Base-by-base conservation (phyloP, 345 rosid genomes). In the Citrus glauca region DNA sequence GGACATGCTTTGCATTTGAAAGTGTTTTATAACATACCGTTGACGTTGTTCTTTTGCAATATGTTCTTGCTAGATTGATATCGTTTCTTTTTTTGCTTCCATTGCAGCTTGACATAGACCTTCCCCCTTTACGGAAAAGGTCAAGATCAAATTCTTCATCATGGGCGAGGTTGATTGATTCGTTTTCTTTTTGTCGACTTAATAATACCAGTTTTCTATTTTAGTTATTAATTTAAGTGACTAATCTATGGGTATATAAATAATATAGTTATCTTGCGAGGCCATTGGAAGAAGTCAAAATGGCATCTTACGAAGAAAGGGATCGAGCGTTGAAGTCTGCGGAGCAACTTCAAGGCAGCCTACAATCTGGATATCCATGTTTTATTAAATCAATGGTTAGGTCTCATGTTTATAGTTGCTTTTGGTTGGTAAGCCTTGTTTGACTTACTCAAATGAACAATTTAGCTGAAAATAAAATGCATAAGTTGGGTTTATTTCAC, bases 381-480 rank as follows among this genome's bases (percentile, higher is more conserved):
- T 88, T 91, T 79, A 85, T 88, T 59, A 91, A 91, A 80, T 88
- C 89, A 65, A 89, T 91, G 95, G 81, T 89, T 67, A 85, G 91
- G 74, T 91, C 95, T 66, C 95, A 91, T 77, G 95, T 91, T 88
- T 89, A 87, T 67, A 88, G 91, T 74, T 89, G 91, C 68, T 91
- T 88, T 71, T 89, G 94, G 94, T 81, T 91, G 91, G 94, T 91
- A 84, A 79, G 89, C 83, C 20, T 14, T 50, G 62, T 19, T 76
- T 37, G 20, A 55, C 14, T 50, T 25, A 9, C 25, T 67, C 10
- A 5, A 9, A 9, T 9, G 38, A 8, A 40, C 28, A 27, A 25
- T n/a, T 35, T 37, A 55, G 65, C 50, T 14, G 24, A 35, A 4
- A 66, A 7, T 35, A 32, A 19, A 38, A 14, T 45, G 63, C 38